Base-by-base conservation (phyloP, 2,329 filamentous ascomycete genomes). In the Cytospora schulzeri region DNA sequence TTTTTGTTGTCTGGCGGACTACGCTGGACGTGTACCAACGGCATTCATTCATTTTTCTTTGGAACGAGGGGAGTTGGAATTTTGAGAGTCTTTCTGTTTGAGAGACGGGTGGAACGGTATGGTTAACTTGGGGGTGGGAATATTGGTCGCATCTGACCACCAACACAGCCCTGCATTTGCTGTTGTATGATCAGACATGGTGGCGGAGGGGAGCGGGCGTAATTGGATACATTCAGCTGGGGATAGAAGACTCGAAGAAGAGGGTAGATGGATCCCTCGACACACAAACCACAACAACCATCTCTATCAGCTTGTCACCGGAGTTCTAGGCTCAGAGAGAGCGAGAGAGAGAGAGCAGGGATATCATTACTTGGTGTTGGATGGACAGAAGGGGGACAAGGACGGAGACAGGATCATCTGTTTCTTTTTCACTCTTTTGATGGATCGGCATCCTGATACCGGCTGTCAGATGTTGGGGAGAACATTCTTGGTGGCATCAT, bases 151-250 rank as follows among this genome's bases (percentile, higher is more conserved):
- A 48, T 22, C 41, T 14, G 28, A 22, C 29, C 17, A 4, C 19
- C 24, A n/a, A 26, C 38, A 28, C 29, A 45, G 60, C 53, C 29
- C 28, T 38, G 29, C 8, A 50, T 11, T 19, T n/a, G 29, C 41
- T 56, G 29, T 35, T 62, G 52, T 62, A 62, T 22, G 60, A 62
- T 51, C 29, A 56, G n/a, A n/a, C n/a, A n/a, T n/a, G n/a, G 9
- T 17, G 1, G 14, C 22, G 14, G 14, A 9, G 15, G 28, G 3
- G 14, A 29, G 9, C 54, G 3, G 38, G 28, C n/a, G 53, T 62
- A 35, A 29, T 56, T 31, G 45, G 45, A 24, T n/a, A 48, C n/a
- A 48, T 12, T 24, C n/a, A 24, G 8, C n/a, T 48, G 45, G 52
- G 11, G 17, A 41, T 17, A n/a, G 28, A 50, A 51, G 41, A 51